Conservation (phyloP, 768 basidiomycete genomes). For the Amanita polypyramis region DNA sequence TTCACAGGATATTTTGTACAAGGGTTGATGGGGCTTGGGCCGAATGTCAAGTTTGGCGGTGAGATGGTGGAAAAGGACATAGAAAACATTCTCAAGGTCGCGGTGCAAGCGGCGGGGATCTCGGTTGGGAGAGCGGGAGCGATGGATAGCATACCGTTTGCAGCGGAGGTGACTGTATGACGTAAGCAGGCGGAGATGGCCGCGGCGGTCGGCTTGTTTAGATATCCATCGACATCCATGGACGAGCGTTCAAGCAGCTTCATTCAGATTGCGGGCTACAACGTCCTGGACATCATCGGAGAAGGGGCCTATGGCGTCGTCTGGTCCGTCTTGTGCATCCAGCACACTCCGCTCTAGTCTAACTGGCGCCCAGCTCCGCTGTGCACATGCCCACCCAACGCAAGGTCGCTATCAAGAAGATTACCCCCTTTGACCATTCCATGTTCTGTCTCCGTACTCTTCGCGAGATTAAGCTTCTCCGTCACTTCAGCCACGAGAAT, state of each 20-base stretch:
- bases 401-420: slow-evolving; percentile 93
- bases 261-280: slow-evolving; percentile 58
- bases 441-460: slow-evolving; percentile 85
- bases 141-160: slow-evolving; percentile 44
- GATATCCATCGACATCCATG: slow-evolving; percentile 1
- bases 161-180: slow-evolving; percentile 28
- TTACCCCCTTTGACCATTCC: slow-evolving; percentile 90
- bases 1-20: slow-evolving; percentile 52
- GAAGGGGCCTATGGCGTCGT: slow-evolving; percentile 91
- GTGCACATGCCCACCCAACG: slow-evolving; percentile 71
- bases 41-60: slow-evolving; percentile 14
- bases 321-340: not conserved
- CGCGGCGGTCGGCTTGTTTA: not conserved
- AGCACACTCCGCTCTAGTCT: not conserved
- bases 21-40: slow-evolving; percentile 36
- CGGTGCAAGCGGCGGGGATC: slow-evolving; percentile 46
- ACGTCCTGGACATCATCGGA: slow-evolving; percentile 63
- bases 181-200: slow-evolving; percentile 13
- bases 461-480: slow-evolving; percentile 83
- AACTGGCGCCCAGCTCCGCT: slow-evolving; percentile 45
- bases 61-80: slow-evolving; percentile 23
- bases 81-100: slow-evolving; percentile 22
- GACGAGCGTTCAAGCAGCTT: slow-evolving; percentile 6
- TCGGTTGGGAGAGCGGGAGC: slow-evolving; percentile 49
- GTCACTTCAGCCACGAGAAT: slow-evolving; percentile 73